These are phyloP conservation scores for Cymbopogon citratus DNA, from an alignment of 176 grass and related monocot genomes.

Conservation along the genomic window DNA sequence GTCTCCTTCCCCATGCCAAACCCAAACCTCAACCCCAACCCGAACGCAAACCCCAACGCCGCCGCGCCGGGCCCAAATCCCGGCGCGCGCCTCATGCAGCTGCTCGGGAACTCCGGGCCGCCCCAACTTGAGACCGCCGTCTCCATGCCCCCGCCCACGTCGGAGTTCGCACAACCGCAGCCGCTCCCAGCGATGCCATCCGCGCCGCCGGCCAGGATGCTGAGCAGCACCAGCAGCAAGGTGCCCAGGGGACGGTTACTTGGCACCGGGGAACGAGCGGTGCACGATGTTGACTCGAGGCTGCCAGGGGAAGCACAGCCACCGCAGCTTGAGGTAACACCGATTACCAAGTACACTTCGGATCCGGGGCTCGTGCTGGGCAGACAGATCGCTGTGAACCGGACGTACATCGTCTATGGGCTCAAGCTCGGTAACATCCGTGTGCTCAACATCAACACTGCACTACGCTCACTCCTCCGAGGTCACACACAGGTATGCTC, in stretches of 20 bases:
- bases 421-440: slow-evolving; percentile 88
- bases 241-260: slow-evolving; percentile 77
- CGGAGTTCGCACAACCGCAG: slow-evolving; percentile 39
- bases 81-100: slow-evolving; percentile 89
- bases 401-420: slow-evolving; percentile 92
- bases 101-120: slow-evolving; percentile 60
- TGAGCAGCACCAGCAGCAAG: slow-evolving; percentile 83
- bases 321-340: slow-evolving; percentile 93
- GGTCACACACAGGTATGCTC: slow-evolving; percentile 81
- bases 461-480: slow-evolving; percentile 86
- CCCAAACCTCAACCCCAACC: slow-evolving; percentile 33
- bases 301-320: slow-evolving; percentile 79
- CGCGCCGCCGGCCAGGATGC: slow-evolving; percentile 52
- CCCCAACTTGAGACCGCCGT: slow-evolving; percentile 60
- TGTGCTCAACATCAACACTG: slow-evolving; percentile 94
- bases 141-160: slow-evolving; percentile 67
- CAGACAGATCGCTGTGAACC: slow-evolving; percentile 87
- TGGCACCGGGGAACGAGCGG: slow-evolving; percentile 51
- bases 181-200: slow-evolving; percentile 64
- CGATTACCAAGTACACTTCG: slow-evolving; percentile 97
- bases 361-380: slow-evolving; percentile 93
- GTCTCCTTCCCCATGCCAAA: slow-evolving; percentile 47
- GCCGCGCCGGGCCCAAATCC: slow-evolving; percentile 50
- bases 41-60: slow-evolving; percentile 35
- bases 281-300: slow-evolving; percentile 86